Percentiles rank a stretch among this genome's conserved stretches.
These are phyloP conservation scores for Rhizoctonia solani DNA, from an alignment of 1,284 basidiomycete genomes.

Conservation along the genomic window DNA sequence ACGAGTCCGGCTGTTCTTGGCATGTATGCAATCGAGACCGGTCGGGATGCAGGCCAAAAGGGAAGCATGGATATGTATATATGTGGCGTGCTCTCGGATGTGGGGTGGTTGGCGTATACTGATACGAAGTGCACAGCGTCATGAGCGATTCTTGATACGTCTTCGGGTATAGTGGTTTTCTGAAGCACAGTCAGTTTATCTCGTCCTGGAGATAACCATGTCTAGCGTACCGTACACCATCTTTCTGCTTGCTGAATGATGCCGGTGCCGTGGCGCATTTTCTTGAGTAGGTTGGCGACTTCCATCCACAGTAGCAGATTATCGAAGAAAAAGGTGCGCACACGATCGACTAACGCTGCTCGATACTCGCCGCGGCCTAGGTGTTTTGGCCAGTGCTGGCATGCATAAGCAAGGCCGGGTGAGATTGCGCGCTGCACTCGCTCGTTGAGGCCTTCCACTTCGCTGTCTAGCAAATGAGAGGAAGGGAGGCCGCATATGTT, in stretches of 20 bases:
- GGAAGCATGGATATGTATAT: conserved; percentile 4
- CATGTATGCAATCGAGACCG: not conserved
- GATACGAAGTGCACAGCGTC: not conserved
- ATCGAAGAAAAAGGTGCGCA: not conserved
- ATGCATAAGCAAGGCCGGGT: not conserved
- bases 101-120: not conserved
- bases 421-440: not conserved
- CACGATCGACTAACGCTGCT: not conserved
- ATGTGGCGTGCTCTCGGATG: not conserved
- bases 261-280: not conserved
- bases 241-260: not conserved
- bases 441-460: not conserved
- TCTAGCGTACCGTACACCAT: not conserved
- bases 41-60: not conserved
- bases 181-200: no score
- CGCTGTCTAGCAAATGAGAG: not conserved
- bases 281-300: not conserved
- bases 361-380: not conserved
- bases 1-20: not conserved
- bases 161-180: no score
- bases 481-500: conserved; percentile 19
- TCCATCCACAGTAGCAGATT: conserved; percentile 24
- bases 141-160: not conserved
- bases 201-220: not conserved
- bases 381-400: conserved; percentile 9